phyloP scores from a whole-genome alignment of 352 stramenopile species.

The Halophytophthora polymorphica region DNA sequence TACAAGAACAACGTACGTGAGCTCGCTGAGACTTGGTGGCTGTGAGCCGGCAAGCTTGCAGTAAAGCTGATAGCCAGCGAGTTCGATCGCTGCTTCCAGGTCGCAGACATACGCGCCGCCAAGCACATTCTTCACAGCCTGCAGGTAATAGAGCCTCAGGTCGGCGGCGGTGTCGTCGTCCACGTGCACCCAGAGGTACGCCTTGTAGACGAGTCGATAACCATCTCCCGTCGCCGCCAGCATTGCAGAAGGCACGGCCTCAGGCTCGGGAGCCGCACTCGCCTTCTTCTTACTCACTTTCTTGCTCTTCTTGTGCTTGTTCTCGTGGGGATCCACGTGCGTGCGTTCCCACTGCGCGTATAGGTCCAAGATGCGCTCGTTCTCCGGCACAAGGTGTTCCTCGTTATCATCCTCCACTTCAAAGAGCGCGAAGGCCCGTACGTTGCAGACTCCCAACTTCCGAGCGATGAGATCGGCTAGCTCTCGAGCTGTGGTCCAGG shows the following conservation, averaged over 20 bases:
- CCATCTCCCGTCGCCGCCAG: conserved; percentile 7
- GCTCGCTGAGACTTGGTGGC: conserved; percentile 7
- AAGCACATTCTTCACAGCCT: conserved; percentile 72
- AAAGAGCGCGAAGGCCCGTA: conserved; percentile 59
- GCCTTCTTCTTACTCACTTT: conserved; percentile 17
- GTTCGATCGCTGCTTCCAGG: conserved; percentile 47
- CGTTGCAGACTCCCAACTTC: conserved; percentile 41
- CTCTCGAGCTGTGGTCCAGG: conserved; percentile 63
- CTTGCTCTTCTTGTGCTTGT: conserved; percentile 35
- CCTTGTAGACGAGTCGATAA: conserved; percentile 63
- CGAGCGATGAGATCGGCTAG: conserved; percentile 30
- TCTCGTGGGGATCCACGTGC: conserved; percentile 32
- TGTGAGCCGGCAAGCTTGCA: conserved; percentile 32
- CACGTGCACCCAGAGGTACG: conserved; percentile 68
- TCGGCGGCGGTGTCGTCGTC: conserved; percentile 56
- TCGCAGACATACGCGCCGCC: conserved; percentile 48
- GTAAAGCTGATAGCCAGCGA: conserved; percentile 71
- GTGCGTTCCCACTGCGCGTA: conserved; percentile 74
- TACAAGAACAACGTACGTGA: conserved; percentile 16
- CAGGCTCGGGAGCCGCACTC: neutral
- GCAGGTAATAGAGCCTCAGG: conserved; percentile 61
- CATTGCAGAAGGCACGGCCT: neutral
- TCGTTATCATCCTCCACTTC: conserved; percentile 45
- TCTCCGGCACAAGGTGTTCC: conserved; percentile 51
- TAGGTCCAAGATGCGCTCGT: conserved; percentile 72